Percentiles rank a stretch among this genome's conserved stretches.
Conservation (phyloP, 1,139 yeast species). For the Kluyveromyces marxianus region DNA sequence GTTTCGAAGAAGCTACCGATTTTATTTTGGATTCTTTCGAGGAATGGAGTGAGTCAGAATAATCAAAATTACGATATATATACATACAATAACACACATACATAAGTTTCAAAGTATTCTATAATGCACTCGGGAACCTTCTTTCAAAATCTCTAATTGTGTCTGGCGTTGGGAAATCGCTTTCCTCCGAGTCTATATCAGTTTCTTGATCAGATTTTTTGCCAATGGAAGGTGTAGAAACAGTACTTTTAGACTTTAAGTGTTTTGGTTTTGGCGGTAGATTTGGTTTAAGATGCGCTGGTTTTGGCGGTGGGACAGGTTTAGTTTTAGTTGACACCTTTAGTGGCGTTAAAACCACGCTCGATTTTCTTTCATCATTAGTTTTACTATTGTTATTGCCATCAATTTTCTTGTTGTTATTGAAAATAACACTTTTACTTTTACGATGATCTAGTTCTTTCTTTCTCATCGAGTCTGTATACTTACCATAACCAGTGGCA, state of each 20-base stretch:
- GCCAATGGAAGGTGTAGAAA: neutral
- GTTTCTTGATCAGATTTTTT: constrained; percentile 2
- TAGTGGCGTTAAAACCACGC: constrained; percentile 11
- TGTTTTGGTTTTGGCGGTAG: constrained; percentile 14
- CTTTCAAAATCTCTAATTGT: constrained; percentile 16
- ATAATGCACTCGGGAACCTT: constrained; percentile 20
- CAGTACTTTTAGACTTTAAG: constrained; percentile 5
- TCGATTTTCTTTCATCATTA: constrained; percentile 6
- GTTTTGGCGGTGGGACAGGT: constrained; percentile 16
- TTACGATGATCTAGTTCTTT: too few relatives aligned
- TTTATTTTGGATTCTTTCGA: constrained; percentile 68
- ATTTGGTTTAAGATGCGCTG: constrained; percentile 12
- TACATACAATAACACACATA: neutral
- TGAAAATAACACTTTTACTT: too few relatives aligned
- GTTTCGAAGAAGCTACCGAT: constrained; percentile 80
- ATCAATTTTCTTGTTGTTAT: constrained; percentile 16
- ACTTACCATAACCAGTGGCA: constrained; percentile 55
- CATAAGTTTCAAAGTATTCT: constrained; percentile 1
- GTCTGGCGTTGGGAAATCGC: constrained; percentile 6
- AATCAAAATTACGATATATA: neutral
- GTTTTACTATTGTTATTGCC: neutral
- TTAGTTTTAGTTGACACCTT: neutral
- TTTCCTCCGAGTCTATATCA: constrained; percentile 8
- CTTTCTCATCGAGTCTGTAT: constrained; percentile 19
- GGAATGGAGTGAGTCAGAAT: constrained; percentile 34